Conservation (phyloP, 257 asterid genomes). For the Catharanthus roseus region DNA sequence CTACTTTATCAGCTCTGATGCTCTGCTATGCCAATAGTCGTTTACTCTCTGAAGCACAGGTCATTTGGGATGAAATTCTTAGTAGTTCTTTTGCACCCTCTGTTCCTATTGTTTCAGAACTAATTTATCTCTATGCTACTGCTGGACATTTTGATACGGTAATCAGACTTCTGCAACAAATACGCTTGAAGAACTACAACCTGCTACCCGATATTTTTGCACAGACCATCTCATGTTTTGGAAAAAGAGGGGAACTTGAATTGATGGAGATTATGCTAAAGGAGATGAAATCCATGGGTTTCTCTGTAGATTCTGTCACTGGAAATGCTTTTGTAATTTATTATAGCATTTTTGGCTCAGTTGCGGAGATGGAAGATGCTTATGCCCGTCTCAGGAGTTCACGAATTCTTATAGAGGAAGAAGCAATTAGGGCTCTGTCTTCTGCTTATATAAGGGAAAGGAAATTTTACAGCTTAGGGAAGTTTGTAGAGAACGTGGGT, state of each 20-base stretch:
- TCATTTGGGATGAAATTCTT: conserved; percentile 57
- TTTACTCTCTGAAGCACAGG: conserved; percentile 37
- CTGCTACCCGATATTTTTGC: conserved; percentile 34
- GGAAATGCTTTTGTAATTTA: conserved; percentile 79
- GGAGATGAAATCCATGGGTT: conserved; percentile 70
- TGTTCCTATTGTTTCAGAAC: conserved; percentile 39
- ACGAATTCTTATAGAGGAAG: conserved; percentile 83
- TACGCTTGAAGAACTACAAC: conserved; percentile 35
- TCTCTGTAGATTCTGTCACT: conserved; percentile 48
- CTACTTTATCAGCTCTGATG: conserved; percentile 41
- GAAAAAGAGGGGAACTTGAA: conserved; percentile 66
- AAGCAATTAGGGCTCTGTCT: conserved; percentile 70
- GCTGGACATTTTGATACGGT: conserved; percentile 40
- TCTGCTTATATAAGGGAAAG: conserved; percentile 61
- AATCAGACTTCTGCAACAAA: conserved; percentile 40
- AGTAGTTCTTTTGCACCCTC: conserved; percentile 49
- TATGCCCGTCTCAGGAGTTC: conserved; percentile 72
- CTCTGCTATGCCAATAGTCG: conserved; percentile 46
- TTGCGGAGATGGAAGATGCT: conserved; percentile 64
- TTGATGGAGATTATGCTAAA: conserved; percentile 60
- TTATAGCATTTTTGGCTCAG: conserved; percentile 50
- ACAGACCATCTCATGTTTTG: conserved; percentile 49
- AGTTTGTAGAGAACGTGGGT: conserved; percentile 71
- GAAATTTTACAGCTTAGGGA: conserved; percentile 60
- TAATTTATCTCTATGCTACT: conserved; percentile 46